Evolutionary conservation across 805 yeast species (phyloP).

Genomic region (Maudiozyma barnettii): DNA sequence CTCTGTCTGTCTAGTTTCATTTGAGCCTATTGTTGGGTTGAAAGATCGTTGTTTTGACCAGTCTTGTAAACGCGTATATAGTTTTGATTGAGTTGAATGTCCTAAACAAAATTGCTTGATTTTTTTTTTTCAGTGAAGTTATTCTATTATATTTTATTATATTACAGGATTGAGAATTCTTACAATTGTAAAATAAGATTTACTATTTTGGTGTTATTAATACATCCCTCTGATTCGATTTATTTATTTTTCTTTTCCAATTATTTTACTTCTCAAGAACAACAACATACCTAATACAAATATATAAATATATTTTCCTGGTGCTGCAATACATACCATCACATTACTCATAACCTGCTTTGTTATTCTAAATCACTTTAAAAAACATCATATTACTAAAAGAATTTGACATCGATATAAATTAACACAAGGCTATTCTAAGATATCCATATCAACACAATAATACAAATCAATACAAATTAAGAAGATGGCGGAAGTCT

Average conservation of each 20-base stretch:
- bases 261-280: neutral
- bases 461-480: no score
- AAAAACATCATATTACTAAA: neutral
- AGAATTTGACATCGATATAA: neutral
- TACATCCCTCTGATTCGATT: neutral
- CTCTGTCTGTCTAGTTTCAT: no score
- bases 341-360: neutral
- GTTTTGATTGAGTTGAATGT: no score
- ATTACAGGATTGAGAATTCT: neutral
- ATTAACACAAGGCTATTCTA: neutral
- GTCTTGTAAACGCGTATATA: no score
- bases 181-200: neutral
- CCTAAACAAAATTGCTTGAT: no score
- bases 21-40: no score
- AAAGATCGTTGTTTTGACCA: no score
- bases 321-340: neutral
- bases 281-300: neutral
- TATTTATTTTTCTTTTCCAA: neutral
- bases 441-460: neutral
- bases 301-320: neutral
- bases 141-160: no score
- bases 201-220: neutral
- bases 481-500: constrained; percentile 14
- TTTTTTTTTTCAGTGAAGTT: no score
- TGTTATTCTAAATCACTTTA: no score